Evolutionary conservation across 2,329 filamentous ascomycete genomes (phyloP).

Genomic region (Shiraia bambusicola): DNA sequence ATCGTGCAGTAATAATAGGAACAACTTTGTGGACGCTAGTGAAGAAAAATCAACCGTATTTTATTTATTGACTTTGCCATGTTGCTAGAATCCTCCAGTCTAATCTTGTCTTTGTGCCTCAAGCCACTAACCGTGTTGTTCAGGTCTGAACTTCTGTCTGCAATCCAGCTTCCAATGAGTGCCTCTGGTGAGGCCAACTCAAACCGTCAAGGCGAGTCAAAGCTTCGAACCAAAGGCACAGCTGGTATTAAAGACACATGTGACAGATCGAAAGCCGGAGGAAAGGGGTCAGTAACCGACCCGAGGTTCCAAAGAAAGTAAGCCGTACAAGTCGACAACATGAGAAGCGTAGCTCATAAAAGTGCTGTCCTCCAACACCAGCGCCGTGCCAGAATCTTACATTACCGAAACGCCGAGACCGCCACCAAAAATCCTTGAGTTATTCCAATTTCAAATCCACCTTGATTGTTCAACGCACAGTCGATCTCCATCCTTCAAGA

Average conservation of each 20-base stretch:
- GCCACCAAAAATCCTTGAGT: background rate
- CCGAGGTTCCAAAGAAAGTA: background rate
- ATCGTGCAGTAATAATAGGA: no score
- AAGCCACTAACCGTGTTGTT: no score
- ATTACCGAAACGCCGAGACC: slow-evolving; percentile 1
- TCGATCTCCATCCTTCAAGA: slow-evolving; percentile 15
- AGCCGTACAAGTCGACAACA: background rate
- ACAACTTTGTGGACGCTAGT: no score
- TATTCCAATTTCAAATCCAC: background rate
- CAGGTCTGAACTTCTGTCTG: no score
- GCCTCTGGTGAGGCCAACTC: slow-evolving; percentile 14
- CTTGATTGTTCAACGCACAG: slow-evolving; percentile 9
- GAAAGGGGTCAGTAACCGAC: background rate
- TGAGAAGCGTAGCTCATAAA: background rate
- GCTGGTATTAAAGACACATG: background rate
- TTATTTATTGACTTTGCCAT: no score
- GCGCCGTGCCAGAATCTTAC: slow-evolving; percentile 3
- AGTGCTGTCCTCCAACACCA: background rate
- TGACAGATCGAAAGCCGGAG: background rate
- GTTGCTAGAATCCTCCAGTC: no score
- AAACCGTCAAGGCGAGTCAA: slow-evolving; percentile 13
- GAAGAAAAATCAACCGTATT: no score
- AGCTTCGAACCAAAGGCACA: slow-evolving; percentile 1
- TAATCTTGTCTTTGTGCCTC: no score
- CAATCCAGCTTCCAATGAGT: background rate